These are phyloP conservation scores for Alloteropsis semialata DNA, from an alignment of 176 grass and related monocot species.

Conservation along the genomic window DNA sequence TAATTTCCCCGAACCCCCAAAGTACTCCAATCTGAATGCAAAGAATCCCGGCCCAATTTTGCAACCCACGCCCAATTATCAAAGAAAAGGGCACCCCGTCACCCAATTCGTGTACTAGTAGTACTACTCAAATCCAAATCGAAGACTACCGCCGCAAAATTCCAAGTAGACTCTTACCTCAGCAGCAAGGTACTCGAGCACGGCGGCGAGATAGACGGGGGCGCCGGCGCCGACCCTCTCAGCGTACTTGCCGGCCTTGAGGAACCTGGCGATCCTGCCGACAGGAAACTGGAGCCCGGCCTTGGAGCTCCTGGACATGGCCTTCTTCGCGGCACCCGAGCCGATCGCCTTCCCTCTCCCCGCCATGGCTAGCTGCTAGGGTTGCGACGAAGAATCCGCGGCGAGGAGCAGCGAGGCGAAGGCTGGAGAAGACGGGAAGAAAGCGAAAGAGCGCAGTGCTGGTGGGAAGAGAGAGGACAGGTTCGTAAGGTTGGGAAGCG, in stretches of 20 bases:
- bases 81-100: not conserved
- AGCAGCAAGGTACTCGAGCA: slow-evolving; percentile 94
- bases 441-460: not conserved
- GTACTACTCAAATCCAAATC: not conserved
- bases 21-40: not conserved
- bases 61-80: not conserved
- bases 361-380: slow-evolving; percentile 54
- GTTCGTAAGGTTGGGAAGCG: not conserved
- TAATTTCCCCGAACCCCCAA: accelerated
- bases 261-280: slow-evolving; percentile 84
- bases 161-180: slow-evolving; percentile 31
- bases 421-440: not conserved
- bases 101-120: not conserved
- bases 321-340: slow-evolving; percentile 78
- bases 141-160: not conserved
- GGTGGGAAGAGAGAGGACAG: not conserved
- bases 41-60: not conserved
- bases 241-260: slow-evolving; percentile 97
- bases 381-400: not conserved
- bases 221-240: slow-evolving; percentile 96
- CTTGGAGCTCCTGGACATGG: slow-evolving; percentile 89
- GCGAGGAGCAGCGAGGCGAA: not conserved
- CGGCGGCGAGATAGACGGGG: slow-evolving; percentile 90
- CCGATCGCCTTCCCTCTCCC: slow-evolving; percentile 92
- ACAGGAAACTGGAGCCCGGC: slow-evolving; percentile 97